Conservation (phyloP, 2,329 filamentous ascomycete species). For the Rasamsonia emersonii region DNA sequence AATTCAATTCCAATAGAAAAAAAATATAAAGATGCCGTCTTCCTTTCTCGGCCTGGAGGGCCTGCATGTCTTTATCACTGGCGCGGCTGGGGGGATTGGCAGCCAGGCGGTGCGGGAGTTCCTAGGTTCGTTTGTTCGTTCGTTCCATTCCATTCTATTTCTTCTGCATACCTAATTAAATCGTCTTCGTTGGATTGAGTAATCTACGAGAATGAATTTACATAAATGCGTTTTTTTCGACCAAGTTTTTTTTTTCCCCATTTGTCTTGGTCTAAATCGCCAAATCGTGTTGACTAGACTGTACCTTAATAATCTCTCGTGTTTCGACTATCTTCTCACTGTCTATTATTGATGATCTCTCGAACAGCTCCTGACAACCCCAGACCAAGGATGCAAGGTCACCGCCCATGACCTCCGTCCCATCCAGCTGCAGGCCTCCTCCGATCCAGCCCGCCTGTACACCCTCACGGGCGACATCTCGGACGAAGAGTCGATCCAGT, state of each 20-base stretch:
- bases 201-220: no score
- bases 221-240: no score
- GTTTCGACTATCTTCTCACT: neutral
- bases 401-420: slow-evolving; percentile 43
- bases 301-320: neutral
- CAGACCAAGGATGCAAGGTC: slow-evolving; percentile 47
- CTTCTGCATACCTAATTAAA: neutral
- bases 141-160: neutral
- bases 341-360: slow-evolving; percentile 1
- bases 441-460: slow-evolving; percentile 28
- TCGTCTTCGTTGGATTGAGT: neutral
- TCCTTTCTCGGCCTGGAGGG: slow-evolving; percentile 42
- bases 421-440: slow-evolving; percentile 21
- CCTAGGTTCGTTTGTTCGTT: slow-evolving; percentile 32
- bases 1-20: no score
- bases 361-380: slow-evolving; percentile 4
- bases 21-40: no score
- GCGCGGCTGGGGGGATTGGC: slow-evolving; percentile 46
- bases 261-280: no score
- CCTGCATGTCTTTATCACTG: slow-evolving; percentile 47
- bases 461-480: slow-evolving; percentile 41
- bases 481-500: slow-evolving; percentile 37
- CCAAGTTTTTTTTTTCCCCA: no score
- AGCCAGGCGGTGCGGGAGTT: slow-evolving; percentile 44
- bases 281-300: no score